phyloP scores from a whole-genome alignment of 2,329 filamentous ascomycete species.

The Colletotrichum siamense region DNA sequence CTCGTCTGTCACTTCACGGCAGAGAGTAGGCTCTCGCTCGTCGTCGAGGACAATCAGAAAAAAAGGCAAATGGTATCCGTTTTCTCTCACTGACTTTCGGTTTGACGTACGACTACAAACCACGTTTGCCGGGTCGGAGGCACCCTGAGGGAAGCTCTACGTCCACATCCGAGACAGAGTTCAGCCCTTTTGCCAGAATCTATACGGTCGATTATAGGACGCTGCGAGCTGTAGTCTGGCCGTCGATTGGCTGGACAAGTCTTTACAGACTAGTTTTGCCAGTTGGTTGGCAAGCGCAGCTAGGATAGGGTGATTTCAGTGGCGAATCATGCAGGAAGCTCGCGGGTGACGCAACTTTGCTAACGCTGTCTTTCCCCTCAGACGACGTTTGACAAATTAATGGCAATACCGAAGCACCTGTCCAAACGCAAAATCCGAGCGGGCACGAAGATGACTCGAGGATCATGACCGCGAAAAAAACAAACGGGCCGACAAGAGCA shows the following conservation, averaged over 20 bases:
- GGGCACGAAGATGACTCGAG: not conserved
- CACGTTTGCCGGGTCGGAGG: not conserved
- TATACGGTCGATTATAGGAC: not conserved
- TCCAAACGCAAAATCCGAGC: not conserved
- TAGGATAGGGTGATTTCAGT: not conserved
- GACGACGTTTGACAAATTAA: not conserved
- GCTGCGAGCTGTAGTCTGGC: not conserved
- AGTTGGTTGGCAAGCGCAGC: not conserved
- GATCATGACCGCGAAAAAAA: not conserved
- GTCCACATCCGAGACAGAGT: not conserved
- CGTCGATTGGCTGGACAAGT: not conserved
- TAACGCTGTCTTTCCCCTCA: not conserved
- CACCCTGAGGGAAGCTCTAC: not conserved
- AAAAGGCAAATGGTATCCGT: not conserved
- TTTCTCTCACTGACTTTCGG: not conserved
- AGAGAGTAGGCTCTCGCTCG: not conserved
- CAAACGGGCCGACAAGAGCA: not conserved
- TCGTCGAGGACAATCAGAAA: not conserved
- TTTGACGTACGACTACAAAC: not conserved
- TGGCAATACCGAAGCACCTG: not conserved
- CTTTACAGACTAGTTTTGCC: not conserved
- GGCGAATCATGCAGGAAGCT: not conserved
- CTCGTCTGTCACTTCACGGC: not conserved
- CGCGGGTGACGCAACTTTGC: not conserved
- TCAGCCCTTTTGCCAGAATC: not conserved